phyloP scores from a whole-genome alignment of 2,329 filamentous ascomycete genomes.

The Ceratocystis lukuohia region DNA sequence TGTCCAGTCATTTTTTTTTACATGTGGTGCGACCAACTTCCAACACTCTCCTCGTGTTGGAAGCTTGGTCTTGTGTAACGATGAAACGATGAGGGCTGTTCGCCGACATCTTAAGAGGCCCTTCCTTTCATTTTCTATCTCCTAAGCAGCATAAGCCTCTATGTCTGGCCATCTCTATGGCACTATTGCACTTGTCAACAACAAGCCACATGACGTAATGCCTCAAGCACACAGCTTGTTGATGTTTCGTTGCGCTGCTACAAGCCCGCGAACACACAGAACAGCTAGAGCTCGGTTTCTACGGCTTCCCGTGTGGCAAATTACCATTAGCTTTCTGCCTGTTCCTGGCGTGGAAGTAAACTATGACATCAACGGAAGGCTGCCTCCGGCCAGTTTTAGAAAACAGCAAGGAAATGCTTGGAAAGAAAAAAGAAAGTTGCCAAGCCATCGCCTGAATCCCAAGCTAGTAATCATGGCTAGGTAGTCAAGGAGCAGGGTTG shows the following conservation, averaged over 20 bases:
- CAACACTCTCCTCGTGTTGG: neutral
- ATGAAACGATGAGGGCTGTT: neutral
- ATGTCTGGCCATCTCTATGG: neutral
- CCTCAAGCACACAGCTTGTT: neutral
- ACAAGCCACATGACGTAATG: neutral
- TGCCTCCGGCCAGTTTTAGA: neutral
- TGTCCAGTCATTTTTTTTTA: neutral
- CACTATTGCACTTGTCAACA: neutral
- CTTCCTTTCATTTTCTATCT: neutral
- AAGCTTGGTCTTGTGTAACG: neutral
- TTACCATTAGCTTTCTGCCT: neutral
- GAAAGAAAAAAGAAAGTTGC: neutral
- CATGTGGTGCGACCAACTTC: neutral
- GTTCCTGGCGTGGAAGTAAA: neutral
- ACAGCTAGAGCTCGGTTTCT: neutral
- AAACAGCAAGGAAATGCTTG: neutral
- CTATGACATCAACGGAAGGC: slow-evolving; percentile 1
- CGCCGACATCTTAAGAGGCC: neutral
- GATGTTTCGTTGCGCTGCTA: too few relatives aligned
- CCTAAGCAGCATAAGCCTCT: neutral
- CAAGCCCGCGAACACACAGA: too few relatives aligned
- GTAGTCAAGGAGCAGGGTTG: neutral
- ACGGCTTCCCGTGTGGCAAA: neutral
- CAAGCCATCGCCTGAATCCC: neutral
- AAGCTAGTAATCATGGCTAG: neutral